Conservation (phyloP, 2,329 filamentous ascomycete genomes). For the Alternaria sp. region DNA sequence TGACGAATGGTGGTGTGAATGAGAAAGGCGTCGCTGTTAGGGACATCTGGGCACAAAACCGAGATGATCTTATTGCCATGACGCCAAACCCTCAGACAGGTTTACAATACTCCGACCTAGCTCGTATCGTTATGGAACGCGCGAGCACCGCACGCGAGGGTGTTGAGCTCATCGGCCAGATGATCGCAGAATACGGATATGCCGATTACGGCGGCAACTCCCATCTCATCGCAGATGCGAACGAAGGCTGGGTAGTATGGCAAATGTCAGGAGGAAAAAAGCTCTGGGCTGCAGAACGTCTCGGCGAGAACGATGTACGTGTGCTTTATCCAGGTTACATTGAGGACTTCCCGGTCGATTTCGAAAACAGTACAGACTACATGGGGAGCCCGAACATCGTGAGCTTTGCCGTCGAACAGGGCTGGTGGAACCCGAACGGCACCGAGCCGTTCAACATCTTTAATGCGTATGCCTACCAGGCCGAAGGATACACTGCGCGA, state of each 20-base stretch:
- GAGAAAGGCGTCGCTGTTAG: conserved; percentile 52
- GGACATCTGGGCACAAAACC: conserved; percentile 52
- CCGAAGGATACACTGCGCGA: conserved; percentile 35
- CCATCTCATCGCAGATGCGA: conserved; percentile 51
- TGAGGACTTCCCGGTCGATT: conserved; percentile 44
- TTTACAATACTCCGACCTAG: conserved; percentile 52
- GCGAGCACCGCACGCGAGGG: conserved; percentile 50
- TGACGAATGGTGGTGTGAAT: conserved; percentile 55
- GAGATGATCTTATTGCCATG: conserved; percentile 50
- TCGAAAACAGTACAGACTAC: conserved; percentile 36
- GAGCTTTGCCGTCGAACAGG: conserved; percentile 43
- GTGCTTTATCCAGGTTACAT: conserved; percentile 48
- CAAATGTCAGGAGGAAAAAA: conserved; percentile 44
- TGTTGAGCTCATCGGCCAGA: conserved; percentile 51
- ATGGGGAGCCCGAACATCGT: conserved; percentile 45
- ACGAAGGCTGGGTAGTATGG: conserved; percentile 47
- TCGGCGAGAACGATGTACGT: conserved; percentile 39
- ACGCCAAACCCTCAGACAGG: conserved; percentile 51
- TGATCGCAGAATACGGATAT: conserved; percentile 51
- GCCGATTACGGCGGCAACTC: conserved; percentile 54
- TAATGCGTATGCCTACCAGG: conserved; percentile 42
- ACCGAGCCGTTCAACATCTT: conserved; percentile 46
- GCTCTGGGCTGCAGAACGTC: conserved; percentile 46
- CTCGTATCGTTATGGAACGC: conserved; percentile 51
- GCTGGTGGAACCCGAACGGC: conserved; percentile 43